Percentiles rank a stretch among this genome's conserved stretches.
Conservation (phyloP, 2,329 filamentous ascomycete species). For the Cladophialophora bantiana region DNA sequence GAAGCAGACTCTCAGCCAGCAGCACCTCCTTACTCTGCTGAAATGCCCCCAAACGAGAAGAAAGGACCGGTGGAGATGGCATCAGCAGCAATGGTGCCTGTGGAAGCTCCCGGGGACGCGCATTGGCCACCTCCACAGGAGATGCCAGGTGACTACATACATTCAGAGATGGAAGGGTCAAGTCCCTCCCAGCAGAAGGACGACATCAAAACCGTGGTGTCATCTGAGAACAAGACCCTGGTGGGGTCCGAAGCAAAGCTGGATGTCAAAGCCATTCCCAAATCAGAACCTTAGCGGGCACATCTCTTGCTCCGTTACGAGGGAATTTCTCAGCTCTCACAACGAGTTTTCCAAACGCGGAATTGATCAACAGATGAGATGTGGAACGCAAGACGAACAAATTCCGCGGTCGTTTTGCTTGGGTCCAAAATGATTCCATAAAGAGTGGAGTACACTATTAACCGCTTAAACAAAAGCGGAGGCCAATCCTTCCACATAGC, state of each 20-base stretch:
- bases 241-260: slow-evolving; percentile 5
- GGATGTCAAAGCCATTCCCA: not conserved
- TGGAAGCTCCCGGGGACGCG: slow-evolving; percentile 27
- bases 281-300: not conserved
- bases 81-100: slow-evolving; percentile 18
- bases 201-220: slow-evolving; percentile 11
- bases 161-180: slow-evolving; percentile 12
- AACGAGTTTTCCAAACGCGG: not conserved
- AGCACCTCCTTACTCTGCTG: slow-evolving; percentile 20
- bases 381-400: not conserved
- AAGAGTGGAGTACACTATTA: not conserved
- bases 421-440: not conserved
- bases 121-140: slow-evolving; percentile 25
- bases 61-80: slow-evolving; percentile 21
- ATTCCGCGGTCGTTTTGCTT: not conserved
- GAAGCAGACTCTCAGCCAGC: slow-evolving; percentile 18
- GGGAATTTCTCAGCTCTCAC: not conserved
- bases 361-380: not conserved
- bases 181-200: not conserved
- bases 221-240: slow-evolving; percentile 8
- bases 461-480: not conserved
- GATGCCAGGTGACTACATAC: slow-evolving; percentile 17
- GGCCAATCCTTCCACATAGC: not conserved
- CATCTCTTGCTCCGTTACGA: not conserved
- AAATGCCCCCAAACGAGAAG: slow-evolving; percentile 25